Percentiles rank a stretch among this genome's conserved stretches.
Evolutionary conservation across 345 rosid species (phyloP).

Genomic region (Camelina neglecta): DNA sequence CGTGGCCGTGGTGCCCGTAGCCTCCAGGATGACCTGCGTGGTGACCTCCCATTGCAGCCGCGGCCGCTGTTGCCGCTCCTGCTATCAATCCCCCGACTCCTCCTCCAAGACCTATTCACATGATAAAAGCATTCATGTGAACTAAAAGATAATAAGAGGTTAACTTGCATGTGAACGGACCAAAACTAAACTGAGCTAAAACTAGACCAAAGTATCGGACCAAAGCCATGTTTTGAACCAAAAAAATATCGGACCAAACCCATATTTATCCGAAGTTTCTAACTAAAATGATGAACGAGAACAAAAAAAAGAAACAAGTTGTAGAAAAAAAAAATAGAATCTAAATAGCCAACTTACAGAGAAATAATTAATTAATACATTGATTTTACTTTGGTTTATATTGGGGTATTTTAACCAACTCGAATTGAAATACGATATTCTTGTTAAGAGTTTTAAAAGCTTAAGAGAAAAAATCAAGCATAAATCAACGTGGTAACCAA

Average conservation of each 20-base stretch:
- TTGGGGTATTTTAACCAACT: neutral
- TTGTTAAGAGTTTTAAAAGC: neutral
- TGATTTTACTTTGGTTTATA: neutral
- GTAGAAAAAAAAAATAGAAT: neutral
- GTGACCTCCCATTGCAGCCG: conserved; percentile 77
- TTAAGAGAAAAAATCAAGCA: neutral
- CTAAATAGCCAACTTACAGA: neutral
- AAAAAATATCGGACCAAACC: neutral
- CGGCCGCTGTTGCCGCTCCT: conserved; percentile 90
- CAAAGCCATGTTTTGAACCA: neutral
- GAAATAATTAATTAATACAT: neutral
- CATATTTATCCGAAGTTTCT: neutral
- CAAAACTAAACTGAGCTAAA: neutral
- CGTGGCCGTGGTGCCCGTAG: conserved; percentile 37
- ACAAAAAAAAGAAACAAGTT: neutral
- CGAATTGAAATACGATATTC: neutral
- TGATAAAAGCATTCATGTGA: neutral
- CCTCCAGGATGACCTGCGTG: conserved; percentile 53
- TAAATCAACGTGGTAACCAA: neutral
- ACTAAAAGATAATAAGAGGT: too few species aligned
- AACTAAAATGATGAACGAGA: neutral
- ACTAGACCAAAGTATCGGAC: neutral
- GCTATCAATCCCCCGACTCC: conserved; percentile 77
- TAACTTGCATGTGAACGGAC: neutral
- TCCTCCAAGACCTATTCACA: conserved; percentile 58